Base-by-base conservation (phyloP, 1,284 basidiomycete species). In the Anthracocystis setariae region DNA sequence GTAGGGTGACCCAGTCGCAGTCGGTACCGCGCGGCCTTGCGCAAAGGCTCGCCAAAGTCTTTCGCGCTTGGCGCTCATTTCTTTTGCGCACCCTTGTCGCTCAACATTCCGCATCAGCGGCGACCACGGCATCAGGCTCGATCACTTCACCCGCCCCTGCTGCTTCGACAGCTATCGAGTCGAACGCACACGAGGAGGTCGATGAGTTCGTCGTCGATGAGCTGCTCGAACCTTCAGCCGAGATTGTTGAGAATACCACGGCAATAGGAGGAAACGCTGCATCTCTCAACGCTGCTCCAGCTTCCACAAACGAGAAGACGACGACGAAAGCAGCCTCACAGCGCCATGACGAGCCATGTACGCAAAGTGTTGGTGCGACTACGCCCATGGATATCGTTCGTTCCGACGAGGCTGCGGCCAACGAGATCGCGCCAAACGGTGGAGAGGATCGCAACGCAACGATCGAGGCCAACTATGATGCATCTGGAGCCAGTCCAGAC, bases 1-100 rank as follows among this genome's bases (percentile, higher is more conserved):
- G 27, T 17, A 23, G 13, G 15, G 37, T 35, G n/a, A 51, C 45
- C 12, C 48, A 39, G 20, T 42, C 1, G 33, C 44, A 23, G 8
- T 37, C 35, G 21, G n/a, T 51, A 12, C 53, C 60, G 17, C n/a
- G 21, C 12, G 43, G 48, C 0, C 20, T 55, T 12, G 39, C 44
- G 5, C 51, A 47, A 27, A 32, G 39, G 9, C 35, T 52, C n/a
- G 32, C 23, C 12, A 24, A 29, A 2, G 50, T 46, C 13, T 29
- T 56, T 13, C 23, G 39, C 18, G 53, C 53, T 15, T 63, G 38
- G 23, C 8, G 33, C 18, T 15, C 23, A 1, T 44, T 43, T 32
- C n/a, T 32, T 9, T 55, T 15, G n/a, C 46, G 43, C 29, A 42
- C 24, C 4, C 25, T 33, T 8, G 12, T 4, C 7, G 8, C 7